A percentile compares a stretch with the other conserved stretches of the same genome.
phyloP scores from a whole-genome alignment of 495 filamentous ascomycete genomes.

The Tuber brumale region DNA sequence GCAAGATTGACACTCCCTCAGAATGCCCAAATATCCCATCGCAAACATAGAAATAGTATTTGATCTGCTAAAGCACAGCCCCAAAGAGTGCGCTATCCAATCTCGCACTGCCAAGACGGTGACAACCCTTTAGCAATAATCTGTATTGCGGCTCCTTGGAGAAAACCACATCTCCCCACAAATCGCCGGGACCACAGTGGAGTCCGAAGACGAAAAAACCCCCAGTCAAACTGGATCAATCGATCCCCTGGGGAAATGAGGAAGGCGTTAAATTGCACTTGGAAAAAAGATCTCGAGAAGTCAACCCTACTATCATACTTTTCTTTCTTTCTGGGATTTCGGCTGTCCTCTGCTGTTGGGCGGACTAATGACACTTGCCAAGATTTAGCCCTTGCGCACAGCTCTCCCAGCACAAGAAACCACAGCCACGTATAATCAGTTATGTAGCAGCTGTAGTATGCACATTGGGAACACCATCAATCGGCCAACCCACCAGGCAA shows the following conservation, averaged over 20 bases:
- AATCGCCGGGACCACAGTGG: not conserved
- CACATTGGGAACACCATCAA: not conserved
- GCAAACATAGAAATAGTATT: not conserved
- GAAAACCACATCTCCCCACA: not conserved
- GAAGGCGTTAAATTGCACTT: not conserved
- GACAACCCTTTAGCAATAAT: not conserved
- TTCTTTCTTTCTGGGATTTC: not conserved
- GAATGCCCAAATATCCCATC: not conserved
- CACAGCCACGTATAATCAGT: not conserved
- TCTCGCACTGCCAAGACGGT: not conserved
- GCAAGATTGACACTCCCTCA: not conserved
- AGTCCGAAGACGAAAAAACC: not conserved
- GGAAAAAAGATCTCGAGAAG: not conserved
- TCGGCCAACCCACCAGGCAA: not conserved
- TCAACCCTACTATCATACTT: not conserved
- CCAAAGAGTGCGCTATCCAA: not conserved
- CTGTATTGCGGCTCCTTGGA: not conserved
- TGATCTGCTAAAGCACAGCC: not conserved
- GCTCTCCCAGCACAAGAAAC: not conserved
- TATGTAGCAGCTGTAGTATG: not conserved
- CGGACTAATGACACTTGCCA: not conserved
- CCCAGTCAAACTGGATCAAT: not conserved
- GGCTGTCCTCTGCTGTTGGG: not conserved
- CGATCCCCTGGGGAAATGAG: not conserved
- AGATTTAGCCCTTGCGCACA: not conserved